Evolutionary conservation across 306 rosid genomes (phyloP).

Genomic region (Arachis hypogaea): DNA sequence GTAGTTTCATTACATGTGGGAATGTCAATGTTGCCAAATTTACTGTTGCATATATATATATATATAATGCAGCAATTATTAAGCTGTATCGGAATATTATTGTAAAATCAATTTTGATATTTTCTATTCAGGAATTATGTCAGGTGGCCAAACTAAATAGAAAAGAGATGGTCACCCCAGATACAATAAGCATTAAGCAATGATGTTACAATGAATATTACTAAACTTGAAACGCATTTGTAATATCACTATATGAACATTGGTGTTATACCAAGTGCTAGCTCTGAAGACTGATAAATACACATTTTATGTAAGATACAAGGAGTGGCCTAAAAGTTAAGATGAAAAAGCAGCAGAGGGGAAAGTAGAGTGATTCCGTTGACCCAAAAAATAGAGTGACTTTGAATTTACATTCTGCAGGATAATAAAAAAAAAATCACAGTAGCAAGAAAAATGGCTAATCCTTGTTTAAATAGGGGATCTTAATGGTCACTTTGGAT

Average conservation of each 20-base stretch:
- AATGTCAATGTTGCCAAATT: too few species aligned
- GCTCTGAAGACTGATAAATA: slow-evolving; percentile 27
- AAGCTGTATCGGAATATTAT: too few species aligned
- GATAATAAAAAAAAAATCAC: slow-evolving; percentile 18
- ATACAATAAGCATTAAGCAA: neutral
- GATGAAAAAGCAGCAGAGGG: neutral
- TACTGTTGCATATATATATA: too few species aligned
- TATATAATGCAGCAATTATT: too few species aligned
- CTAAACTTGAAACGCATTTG: slow-evolving; percentile 7
- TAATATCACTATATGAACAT: slow-evolving; percentile 15
- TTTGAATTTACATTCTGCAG: slow-evolving; percentile 6
- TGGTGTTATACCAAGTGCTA: slow-evolving; percentile 7
- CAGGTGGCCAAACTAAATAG: neutral
- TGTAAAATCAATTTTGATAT: too few species aligned
- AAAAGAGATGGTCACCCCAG: neutral
- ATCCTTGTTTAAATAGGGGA: slow-evolving; percentile 57
- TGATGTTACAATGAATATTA: slow-evolving; percentile 2
- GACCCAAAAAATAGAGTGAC: neutral
- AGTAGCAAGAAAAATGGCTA: slow-evolving; percentile 26
- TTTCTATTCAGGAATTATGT: neutral
- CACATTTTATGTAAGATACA: neutral
- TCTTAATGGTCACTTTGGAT: slow-evolving; percentile 64
- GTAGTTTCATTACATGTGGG: too few species aligned
- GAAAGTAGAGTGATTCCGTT: too few species aligned
- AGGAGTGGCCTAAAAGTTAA: slow-evolving; percentile 21